Conservation (phyloP, 192 early-diverging fungal genomes). For the Linnemannia elongata region DNA sequence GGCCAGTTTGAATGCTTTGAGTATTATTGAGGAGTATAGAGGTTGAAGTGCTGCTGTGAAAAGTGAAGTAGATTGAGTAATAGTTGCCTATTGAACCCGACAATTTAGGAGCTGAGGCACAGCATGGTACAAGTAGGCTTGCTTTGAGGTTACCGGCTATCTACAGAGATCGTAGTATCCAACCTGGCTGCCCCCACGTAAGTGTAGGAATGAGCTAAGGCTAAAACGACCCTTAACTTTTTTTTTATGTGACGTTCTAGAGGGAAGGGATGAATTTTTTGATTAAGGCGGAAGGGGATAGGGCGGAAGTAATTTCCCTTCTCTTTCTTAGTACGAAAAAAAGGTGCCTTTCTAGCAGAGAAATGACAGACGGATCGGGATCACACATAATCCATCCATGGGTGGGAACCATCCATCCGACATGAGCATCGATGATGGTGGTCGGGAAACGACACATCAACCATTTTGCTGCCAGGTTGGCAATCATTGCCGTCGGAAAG, state of each 20-base stretch:
- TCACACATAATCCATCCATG: slow-evolving; percentile 11
- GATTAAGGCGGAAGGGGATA: background rate
- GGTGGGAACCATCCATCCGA: slow-evolving; percentile 16
- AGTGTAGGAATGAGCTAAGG: background rate
- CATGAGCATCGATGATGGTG: background rate
- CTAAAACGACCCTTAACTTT: background rate
- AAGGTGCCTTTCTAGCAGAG: slow-evolving; percentile 21
- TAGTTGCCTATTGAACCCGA: no score
- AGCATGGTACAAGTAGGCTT: no score
- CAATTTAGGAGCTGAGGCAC: no score
- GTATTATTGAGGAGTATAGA: no score
- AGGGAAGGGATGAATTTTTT: background rate
- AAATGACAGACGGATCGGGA: background rate
- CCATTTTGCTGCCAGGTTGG: no score
- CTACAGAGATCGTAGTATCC: background rate
- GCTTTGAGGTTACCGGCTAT: no score
- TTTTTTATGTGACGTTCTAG: background rate
- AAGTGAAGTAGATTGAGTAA: no score
- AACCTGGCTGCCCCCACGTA: background rate
- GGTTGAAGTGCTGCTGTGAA: no score
- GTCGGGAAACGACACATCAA: no score
- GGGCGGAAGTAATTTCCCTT: slow-evolving; percentile 16
- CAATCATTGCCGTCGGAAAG: no score
- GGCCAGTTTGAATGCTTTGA: no score
- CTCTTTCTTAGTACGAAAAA: slow-evolving; percentile 51